Percentiles rank a stretch among this genome's conserved stretches.
Evolutionary conservation across 768 basidiomycete genomes (phyloP).

Genomic region (Cystofilobasidium capitatum): DNA sequence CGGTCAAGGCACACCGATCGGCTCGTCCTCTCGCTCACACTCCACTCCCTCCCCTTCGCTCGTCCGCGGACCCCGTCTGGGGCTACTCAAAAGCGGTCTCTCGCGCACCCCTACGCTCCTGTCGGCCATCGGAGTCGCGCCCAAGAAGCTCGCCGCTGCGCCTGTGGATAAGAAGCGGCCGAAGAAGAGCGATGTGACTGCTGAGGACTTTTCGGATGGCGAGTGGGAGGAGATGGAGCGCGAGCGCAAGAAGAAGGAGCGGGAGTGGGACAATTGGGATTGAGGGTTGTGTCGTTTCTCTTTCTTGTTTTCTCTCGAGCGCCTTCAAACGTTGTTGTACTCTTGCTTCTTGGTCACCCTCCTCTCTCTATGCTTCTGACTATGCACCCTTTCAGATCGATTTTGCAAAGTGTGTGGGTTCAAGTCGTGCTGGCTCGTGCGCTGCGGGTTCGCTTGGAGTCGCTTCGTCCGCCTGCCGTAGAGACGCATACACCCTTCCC

Average conservation of each 20-base stretch:
- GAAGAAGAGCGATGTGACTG: constrained; percentile 17
- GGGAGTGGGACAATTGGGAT: constrained; percentile 12
- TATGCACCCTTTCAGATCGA: too few relatives aligned
- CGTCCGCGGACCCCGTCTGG: neutral
- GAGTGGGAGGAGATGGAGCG: constrained; percentile 27
- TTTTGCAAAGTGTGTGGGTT: too few relatives aligned
- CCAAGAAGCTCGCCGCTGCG: constrained; percentile 16
- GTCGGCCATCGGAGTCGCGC: neutral
- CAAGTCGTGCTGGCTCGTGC: too few relatives aligned
- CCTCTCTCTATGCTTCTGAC: neutral
- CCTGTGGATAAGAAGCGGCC: constrained; percentile 12
- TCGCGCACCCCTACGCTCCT: neutral
- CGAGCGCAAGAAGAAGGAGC: constrained; percentile 18
- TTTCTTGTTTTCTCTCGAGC: too few relatives aligned
- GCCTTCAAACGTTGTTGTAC: too few relatives aligned
- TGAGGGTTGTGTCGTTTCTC: neutral
- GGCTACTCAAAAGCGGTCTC: neutral
- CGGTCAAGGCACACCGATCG: neutral
- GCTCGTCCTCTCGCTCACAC: neutral
- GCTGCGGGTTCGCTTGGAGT: too few relatives aligned
- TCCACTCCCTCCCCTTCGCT: neutral
- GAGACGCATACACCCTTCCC: too few relatives aligned
- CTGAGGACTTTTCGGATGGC: constrained; percentile 18
- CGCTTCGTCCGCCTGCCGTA: too few relatives aligned
- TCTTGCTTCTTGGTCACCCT: too few relatives aligned